Percentiles rank a stretch among this genome's conserved stretches.
phyloP scores from a whole-genome alignment of 495 filamentous ascomycete species.

The Darksidea phi region DNA sequence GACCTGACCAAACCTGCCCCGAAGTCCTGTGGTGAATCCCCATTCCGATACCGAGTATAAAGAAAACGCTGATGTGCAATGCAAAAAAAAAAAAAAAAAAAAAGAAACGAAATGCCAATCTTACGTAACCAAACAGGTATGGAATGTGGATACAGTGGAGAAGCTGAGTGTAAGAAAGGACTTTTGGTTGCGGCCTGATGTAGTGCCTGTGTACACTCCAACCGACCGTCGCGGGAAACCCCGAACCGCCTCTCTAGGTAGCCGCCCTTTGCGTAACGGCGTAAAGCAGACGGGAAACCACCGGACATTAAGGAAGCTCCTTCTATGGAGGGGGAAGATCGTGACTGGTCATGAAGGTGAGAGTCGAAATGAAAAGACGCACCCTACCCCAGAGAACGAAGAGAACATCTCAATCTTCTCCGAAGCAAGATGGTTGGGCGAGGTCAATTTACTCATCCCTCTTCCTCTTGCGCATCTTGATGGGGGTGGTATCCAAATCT shows the following conservation, averaged over 20 bases:
- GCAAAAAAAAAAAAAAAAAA: neutral
- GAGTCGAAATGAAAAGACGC: neutral
- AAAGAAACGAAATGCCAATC: neutral
- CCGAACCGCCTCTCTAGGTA: conserved; percentile 26
- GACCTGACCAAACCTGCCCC: neutral
- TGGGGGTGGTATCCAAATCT: conserved; percentile 8
- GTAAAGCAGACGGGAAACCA: conserved; percentile 31
- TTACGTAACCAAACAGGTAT: neutral
- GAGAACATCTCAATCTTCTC: neutral
- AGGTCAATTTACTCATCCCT: conserved; percentile 29
- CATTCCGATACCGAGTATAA: neutral
- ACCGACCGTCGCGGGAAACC: conserved; percentile 15
- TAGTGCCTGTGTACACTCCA: neutral
- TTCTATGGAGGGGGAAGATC: conserved; percentile 28
- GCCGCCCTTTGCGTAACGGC: conserved; percentile 35
- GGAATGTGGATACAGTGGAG: neutral
- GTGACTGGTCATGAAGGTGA: conserved; percentile 30
- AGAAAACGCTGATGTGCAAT: conserved; percentile 1
- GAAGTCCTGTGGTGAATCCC: neutral
- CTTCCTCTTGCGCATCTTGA: conserved; percentile 38
- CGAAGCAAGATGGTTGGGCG: neutral
- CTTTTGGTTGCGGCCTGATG: neutral
- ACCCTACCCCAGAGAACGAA: neutral
- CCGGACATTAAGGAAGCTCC: conserved; percentile 29
- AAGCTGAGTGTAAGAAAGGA: neutral